A percentile compares a stretch with the other conserved stretches of the same genome.
Evolutionary conservation across 2,329 filamentous ascomycete species (phyloP).

Genomic region (Curvularia lunata): DNA sequence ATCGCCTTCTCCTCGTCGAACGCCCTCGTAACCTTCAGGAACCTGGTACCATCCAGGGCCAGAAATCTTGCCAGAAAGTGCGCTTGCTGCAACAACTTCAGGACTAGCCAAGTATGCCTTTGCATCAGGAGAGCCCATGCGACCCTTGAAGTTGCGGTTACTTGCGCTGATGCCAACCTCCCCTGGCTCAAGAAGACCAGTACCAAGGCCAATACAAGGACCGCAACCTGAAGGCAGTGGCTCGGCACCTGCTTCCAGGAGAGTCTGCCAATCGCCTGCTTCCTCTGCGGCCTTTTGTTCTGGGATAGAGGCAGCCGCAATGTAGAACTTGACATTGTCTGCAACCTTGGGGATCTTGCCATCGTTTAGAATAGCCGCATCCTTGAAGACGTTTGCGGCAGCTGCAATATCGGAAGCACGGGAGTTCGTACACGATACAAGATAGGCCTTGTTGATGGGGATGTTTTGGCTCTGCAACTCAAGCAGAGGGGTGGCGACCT

Average conservation of each 20-base stretch:
- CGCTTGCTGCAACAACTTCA: constrained; percentile 90
- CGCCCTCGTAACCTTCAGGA: constrained; percentile 71
- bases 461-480: constrained; percentile 78
- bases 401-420: constrained; percentile 80
- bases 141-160: constrained; percentile 90
- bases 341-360: constrained; percentile 74
- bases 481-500: constrained; percentile 77
- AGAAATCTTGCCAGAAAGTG: constrained; percentile 72
- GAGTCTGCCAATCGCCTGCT: constrained; percentile 81
- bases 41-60: constrained; percentile 80
- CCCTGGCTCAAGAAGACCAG: constrained; percentile 79
- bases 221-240: constrained; percentile 76
- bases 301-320: constrained; percentile 80
- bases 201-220: constrained; percentile 84
- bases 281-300: constrained; percentile 82
- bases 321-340: constrained; percentile 81
- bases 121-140: constrained; percentile 81
- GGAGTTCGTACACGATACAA: constrained; percentile 90
- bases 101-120: constrained; percentile 88
- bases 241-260: constrained; percentile 80
- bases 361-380: constrained; percentile 67
- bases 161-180: constrained; percentile 84
- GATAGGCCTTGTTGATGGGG: constrained; percentile 80
- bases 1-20: constrained; percentile 73
- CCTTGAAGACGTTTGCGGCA: constrained; percentile 83